Evolutionary conservation across 2,329 filamentous ascomycete species (phyloP).

Genomic region (Blumeria hordei): DNA sequence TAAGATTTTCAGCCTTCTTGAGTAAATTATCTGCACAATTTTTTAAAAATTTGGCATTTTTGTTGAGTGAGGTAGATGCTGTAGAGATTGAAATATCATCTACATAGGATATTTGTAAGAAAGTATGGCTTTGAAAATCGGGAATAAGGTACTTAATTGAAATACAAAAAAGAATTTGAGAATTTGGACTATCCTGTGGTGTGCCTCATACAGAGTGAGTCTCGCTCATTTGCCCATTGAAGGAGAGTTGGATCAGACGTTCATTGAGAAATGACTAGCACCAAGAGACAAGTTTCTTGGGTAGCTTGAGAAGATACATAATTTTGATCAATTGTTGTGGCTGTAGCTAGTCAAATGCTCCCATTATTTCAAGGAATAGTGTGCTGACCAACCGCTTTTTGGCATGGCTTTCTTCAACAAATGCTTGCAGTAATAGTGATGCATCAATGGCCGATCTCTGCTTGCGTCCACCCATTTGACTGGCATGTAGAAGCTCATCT

Average conservation of each 20-base stretch:
- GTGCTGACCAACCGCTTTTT: neutral
- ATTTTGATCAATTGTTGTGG: neutral
- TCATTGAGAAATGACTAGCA: neutral
- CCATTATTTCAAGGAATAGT: neutral
- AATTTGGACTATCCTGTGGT: neutral
- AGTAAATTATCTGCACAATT: too few species aligned
- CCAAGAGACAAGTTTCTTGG: neutral
- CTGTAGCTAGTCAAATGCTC: neutral
- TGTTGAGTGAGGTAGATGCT: neutral
- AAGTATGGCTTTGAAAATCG: neutral
- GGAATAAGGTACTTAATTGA: neutral
- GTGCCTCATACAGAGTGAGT: neutral
- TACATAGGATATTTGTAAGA: neutral
- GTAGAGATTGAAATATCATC: neutral
- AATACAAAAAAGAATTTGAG: neutral
- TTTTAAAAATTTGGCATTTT: neutral
- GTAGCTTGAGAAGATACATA: neutral
- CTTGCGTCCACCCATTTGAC: neutral
- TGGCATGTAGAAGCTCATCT: neutral
- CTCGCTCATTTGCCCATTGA: neutral
- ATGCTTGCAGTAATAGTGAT: neutral
- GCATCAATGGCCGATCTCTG: neutral
- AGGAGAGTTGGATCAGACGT: neutral
- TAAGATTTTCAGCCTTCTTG: neutral
- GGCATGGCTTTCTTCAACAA: neutral